These are phyloP conservation scores for Isochrysis galbana DNA, from an alignment of 78 protist species.

Conservation along the genomic window DNA sequence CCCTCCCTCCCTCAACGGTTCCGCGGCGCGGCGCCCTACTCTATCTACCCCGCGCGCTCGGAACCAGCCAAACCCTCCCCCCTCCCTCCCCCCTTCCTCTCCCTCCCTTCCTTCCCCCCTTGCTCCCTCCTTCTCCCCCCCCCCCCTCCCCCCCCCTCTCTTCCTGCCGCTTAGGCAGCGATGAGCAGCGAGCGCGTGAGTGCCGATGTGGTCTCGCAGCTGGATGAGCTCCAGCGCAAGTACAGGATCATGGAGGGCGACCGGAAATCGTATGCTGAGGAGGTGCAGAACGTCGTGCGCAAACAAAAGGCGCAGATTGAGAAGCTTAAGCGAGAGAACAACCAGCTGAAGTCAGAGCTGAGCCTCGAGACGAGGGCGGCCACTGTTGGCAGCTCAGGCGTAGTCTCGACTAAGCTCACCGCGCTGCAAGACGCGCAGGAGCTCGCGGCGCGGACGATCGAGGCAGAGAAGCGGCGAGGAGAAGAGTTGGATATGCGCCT, in stretches of 20 bases:
- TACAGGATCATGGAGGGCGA: conserved; percentile 46
- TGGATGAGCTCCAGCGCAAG: conserved; percentile 33
- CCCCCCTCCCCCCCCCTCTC: no score
- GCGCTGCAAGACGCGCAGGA: conserved; percentile 19
- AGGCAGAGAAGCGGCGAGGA: conserved; percentile 32
- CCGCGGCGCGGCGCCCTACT: no score
- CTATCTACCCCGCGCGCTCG: no score
- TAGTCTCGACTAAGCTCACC: background rate
- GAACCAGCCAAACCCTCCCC: no score
- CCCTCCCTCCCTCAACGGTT: no score
- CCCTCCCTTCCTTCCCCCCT: no score
- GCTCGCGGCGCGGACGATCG: conserved; percentile 20
- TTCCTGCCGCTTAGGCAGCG: no score
- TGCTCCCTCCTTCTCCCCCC: no score
- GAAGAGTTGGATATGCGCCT: conserved; percentile 33
- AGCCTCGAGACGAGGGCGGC: background rate
- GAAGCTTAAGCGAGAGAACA: conserved; percentile 24
- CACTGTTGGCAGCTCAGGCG: no score
- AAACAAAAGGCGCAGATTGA: background rate
- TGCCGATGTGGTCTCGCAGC: no score
- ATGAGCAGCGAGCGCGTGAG: no score
- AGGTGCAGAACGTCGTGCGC: background rate
- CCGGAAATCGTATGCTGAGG: conserved; percentile 22
- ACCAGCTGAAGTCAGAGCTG: conserved; percentile 18
- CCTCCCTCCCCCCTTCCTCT: no score